Evolutionary conservation across 176 grass and related monocot genomes (phyloP).

Genomic region (Oryza glumipatula): DNA sequence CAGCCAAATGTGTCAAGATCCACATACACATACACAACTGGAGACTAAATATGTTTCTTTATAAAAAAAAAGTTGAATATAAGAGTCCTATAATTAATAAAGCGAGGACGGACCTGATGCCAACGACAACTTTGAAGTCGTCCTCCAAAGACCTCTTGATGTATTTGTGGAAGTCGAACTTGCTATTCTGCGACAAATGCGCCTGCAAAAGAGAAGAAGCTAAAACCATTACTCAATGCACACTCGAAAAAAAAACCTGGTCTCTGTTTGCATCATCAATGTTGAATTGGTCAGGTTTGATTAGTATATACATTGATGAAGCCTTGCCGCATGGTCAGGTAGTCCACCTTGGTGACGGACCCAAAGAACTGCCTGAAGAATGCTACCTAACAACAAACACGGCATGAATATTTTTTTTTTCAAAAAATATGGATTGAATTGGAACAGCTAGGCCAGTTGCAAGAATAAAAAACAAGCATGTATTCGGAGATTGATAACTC

Average conservation of each 20-base stretch:
- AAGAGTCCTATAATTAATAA: no score
- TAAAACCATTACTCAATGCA: not conserved
- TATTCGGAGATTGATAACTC: not conserved
- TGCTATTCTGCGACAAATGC: constrained; percentile 59
- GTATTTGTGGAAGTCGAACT: constrained; percentile 88
- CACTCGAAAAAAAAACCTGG: not conserved
- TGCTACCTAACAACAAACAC: constrained; percentile 51
- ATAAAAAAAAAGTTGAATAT: no score
- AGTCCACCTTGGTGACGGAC: constrained; percentile 84
- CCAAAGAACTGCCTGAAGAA: constrained; percentile 94
- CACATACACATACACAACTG: no score
- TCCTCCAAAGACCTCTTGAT: constrained; percentile 90
- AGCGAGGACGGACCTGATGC: constrained; percentile 58
- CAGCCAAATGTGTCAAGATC: constrained; percentile 26
- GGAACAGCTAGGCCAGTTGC: not conserved
- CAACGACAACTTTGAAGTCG: constrained; percentile 87
- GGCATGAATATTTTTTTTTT: not conserved
- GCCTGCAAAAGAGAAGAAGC: not conserved
- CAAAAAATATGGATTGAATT: not conserved
- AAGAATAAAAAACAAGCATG: not conserved
- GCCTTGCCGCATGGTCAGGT: constrained; percentile 76
- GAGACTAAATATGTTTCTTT: no score
- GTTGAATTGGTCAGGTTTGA: not conserved
- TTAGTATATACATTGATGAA: constrained; percentile 81
- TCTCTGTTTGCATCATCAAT: not conserved